Base-by-base conservation (phyloP, 139 green algal genomes). In the Cymbomonas tetramitiformis region DNA sequence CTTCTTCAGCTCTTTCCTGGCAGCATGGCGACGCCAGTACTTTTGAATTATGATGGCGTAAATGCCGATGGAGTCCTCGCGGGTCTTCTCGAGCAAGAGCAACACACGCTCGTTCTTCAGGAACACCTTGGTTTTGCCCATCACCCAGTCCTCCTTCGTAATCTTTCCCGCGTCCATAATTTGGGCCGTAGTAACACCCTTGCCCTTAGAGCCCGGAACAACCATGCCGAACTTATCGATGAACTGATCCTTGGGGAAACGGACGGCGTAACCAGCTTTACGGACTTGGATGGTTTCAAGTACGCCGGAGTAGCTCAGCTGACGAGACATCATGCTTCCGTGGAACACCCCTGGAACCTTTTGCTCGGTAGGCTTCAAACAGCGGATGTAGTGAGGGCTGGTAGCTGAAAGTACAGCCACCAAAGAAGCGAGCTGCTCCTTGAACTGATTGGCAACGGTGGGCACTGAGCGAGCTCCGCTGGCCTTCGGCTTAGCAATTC, bases 111-210 rank as follows among this genome's bases (percentile, higher is more conserved):
- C 72, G 21, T n/a, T n/a, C n/a, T 69, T 66, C 67, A 93, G 90
- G 72, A 94, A 94, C 12, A 94, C 54, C 64, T 85, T 89, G 43
- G 76, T 89, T 26, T 46, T 66, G 15, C 83, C 83, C 24, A 82
- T 61, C 58, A 79, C 69, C 54, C 80, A 89, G 65, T 80, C 66
- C 12, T 33, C 58, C 0, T n/a, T n/a, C n/a, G n/a, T n/a, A n/a
- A n/a, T n/a, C n/a, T n/a, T n/a, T n/a, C n/a, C n/a, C n/a, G n/a
- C n/a, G n/a, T n/a, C n/a, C n/a, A n/a, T n/a, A n/a, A n/a, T n/a
- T n/a, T n/a, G n/a, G n/a, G n/a, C n/a, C n/a, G n/a, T n/a, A n/a
- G n/a, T n/a, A n/a, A n/a, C n/a, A n/a, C n/a, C n/a, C n/a, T n/a
- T n/a, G n/a, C n/a, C n/a, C n/a, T n/a, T n/a, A n/a, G n/a, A n/a